phyloP scores from a whole-genome alignment of 352 stramenopile genomes.

The Pythium monospermum region DNA sequence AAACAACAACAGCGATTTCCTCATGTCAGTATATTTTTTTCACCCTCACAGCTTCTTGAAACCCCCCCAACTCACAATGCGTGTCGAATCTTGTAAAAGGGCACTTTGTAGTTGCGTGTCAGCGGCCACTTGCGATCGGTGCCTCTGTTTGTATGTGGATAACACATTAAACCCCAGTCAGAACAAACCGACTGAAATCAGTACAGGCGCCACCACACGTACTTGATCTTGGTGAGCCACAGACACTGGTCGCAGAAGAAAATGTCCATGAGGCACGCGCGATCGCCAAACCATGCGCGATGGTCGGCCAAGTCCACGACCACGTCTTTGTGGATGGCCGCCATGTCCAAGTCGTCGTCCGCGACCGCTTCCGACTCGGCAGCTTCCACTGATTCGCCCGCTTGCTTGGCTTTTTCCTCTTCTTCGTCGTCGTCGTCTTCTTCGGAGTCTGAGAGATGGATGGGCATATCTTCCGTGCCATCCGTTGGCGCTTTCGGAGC shows the following conservation, averaged over 20 bases:
- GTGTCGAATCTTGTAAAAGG: constrained; percentile 3
- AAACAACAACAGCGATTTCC: no score
- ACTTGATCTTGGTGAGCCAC: constrained; percentile 16
- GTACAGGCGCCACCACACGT: no score
- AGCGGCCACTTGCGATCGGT: constrained; percentile 10
- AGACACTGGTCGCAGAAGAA: constrained; percentile 5
- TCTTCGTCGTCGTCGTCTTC: constrained; percentile 5
- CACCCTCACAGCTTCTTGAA: no score
- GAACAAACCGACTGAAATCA: neutral
- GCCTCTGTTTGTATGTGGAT: constrained; percentile 1
- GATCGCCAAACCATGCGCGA: constrained; percentile 14
- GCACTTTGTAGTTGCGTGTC: constrained; percentile 7
- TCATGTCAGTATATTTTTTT: no score
- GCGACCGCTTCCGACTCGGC: constrained; percentile 1
- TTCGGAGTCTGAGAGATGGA: constrained; percentile 19
- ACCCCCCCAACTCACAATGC: constrained; percentile 4
- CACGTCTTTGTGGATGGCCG: constrained; percentile 1
- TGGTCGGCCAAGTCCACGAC: constrained; percentile 4
- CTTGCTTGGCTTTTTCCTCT: neutral
- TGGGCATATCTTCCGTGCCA: constrained; percentile 21
- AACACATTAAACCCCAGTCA: neutral
- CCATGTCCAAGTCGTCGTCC: constrained; percentile 12
- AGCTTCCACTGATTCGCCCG: neutral
- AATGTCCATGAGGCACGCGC: constrained; percentile 9
- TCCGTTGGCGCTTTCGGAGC: constrained; percentile 7